Evolutionary conservation across 176 grass and related monocot genomes (phyloP), one percentile per base, ranked within the genome.

Genomic region (Lolium rigidum): DNA sequence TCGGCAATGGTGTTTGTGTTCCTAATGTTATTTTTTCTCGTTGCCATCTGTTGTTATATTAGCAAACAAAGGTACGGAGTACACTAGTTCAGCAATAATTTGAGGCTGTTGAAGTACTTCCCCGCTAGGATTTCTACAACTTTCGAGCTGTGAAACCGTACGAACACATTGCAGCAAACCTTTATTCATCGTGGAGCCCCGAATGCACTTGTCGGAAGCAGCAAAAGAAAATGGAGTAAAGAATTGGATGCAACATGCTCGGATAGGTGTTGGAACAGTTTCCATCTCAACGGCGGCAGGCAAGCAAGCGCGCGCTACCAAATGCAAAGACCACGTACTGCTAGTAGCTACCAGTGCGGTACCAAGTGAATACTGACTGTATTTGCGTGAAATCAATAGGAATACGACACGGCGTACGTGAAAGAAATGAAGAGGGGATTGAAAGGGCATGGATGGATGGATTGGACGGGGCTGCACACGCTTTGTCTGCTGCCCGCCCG

Each of bases 381-480:
- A 35, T 35, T 35, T 35, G 31, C 31, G 31, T 35, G 31, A 35
- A 35, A 35, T 35, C 31, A 35, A 35, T 35, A 35, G 31, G 31
- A 35, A 35, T 35, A 35, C 31, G 31, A 35, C 31, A 35, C 31
- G 3, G 31, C 31, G 31, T n/a, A n/a, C n/a, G n/a, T 35, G 31
- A 35, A 35, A 35, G 31, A 35, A 35, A 35, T 35, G 31, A 35
- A 35, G 31, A 35, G 3, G 31, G 31, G 31, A 35, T 35, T 35
- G 31, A 35, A 35, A 35, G 31, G 31, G 31, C 31, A 35, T 35
- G 31, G 31, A 35, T 35, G 31, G 66, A 75, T 75, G 48, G 74
- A 87, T 84, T 64, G 77, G 90, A 85, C 75, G 68, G 76, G 39
- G 69, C 6, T 41, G 71, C 85, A 79, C 81, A 85, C 70, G 87